Base-by-base conservation (phyloP, 2,329 filamentous ascomycete species). In the Scedosporium boydii region DNA sequence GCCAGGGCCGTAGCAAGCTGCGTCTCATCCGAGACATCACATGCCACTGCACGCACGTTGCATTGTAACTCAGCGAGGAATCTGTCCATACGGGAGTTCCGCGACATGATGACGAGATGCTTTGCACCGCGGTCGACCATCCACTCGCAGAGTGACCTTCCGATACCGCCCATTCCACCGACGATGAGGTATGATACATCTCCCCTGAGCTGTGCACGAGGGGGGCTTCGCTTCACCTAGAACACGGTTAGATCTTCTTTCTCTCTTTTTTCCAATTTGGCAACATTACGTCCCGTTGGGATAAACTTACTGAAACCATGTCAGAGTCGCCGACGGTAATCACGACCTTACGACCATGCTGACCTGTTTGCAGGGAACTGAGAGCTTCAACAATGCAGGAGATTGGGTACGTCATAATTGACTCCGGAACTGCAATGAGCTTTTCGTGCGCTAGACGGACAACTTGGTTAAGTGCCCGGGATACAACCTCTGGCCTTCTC, bases 21-120 rank as follows among this genome's bases (percentile, higher is more conserved):
- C 34, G 34, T 14, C 34, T 38, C 34, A 14, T 38, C 34, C 34
- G 34, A 38, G 34, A 38, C 4, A 38, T 38, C 34, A 3, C 34
- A 38, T 38, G 34, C 10, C 9, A 14, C 34, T 9, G 10, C 10
- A 38, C 34, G 34, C 2, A 12, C 10, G 10, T 38, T 38, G 3
- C 34, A 38, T 38, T 38, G 34, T 38, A 38, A 6, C 34, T 38
- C 34, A 14, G 10, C 34, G 10, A 38, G 34, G 3, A 38, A 38
- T 9, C 10, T 38, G 34, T 38, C 34, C 34, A 38, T 38, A 12
- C 9, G 9, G 5, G 34, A 10, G 34, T 38, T 38, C 4, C 73
- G 64, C 0, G 71, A 71, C 0, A 73, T 63, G 6, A 75, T 66
- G 0, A 73, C 63, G 3, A 76, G 66, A 23, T 69, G 62, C 10